Conservation (phyloP, 2,329 filamentous ascomycete species). For the Geoglossum cookeanum region DNA sequence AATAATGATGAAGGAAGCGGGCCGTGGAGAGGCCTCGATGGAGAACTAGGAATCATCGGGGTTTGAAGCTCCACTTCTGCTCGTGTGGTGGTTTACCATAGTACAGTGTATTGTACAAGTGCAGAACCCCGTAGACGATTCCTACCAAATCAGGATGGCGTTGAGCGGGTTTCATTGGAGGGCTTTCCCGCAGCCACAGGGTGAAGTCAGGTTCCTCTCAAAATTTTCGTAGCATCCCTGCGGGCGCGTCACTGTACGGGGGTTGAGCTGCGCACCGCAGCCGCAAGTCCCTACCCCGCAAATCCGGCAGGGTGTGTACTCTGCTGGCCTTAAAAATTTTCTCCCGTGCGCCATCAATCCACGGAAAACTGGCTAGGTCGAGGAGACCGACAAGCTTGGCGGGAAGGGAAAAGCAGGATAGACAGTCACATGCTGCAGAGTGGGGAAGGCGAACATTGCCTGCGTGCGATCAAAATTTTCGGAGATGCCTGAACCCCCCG, state of each 20-base stretch:
- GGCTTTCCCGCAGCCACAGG: neutral
- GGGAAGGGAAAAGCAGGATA: neutral
- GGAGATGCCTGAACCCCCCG: neutral
- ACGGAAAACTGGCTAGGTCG: neutral
- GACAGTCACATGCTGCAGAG: neutral
- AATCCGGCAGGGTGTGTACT: neutral
- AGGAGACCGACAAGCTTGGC: neutral
- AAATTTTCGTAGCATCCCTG: neutral
- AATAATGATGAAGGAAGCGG: neutral
- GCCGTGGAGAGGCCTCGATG: neutral
- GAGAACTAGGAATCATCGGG: neutral
- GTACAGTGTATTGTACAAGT: too few species aligned
- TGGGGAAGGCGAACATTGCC: neutral
- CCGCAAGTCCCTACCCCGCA: neutral
- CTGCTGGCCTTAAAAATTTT: neutral
- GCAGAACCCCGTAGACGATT: neutral
- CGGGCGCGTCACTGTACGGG: neutral
- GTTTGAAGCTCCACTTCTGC: neutral
- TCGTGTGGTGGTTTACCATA: neutral
- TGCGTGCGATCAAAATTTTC: neutral
- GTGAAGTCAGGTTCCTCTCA: neutral
- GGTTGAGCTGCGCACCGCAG: neutral
- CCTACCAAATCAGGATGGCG: neutral
- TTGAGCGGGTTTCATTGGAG: neutral
- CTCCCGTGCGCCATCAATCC: neutral